Evolutionary conservation across 139 green algal genomes (phyloP), one percentile per base, ranked within the genome.

Genomic region (Haematococcus sp.): DNA sequence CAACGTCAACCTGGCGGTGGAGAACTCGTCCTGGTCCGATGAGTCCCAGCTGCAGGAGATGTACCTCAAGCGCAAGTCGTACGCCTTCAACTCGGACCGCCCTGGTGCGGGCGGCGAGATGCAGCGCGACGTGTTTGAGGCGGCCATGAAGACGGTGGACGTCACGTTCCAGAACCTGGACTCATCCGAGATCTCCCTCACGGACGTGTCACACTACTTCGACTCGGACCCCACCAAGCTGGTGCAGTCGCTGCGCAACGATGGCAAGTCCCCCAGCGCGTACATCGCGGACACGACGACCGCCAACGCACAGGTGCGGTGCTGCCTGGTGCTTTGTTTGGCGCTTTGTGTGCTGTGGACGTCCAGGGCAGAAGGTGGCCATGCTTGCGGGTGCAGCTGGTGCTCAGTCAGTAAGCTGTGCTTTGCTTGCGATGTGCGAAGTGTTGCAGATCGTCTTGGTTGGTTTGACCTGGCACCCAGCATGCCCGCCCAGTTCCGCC

Each of bases 121-220:
- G 73, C 89, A 88, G 49, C 78, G 91, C 40, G 92, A 95, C 11
- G 86, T 95, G 46, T 99, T 99, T 77, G 92, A 98, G 87, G 78
- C 80, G 19, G 89, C 96, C n/a, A 92, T 99, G 81, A 96, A 95
- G 80, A 98, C 90, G 0, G 96, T 98, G 31, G 96, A 99, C 71
- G 88, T 93, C n/a, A 99, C 96, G 16, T 99, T 99, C 94, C 91
- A 96, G 89, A 99, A 99, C 87, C 86, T 99, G 66, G 96, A 99
- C 86, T 97, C 89, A 23, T 93, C 80, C 58, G 96, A 99, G 89
- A 99, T 99, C 82, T 94, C 85, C 1, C 85, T 99, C 7, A 99
- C 96, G 2, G 95, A 98, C 68, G 95, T 98, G 28, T 90, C 76
- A 64, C 95, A 98, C 87, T 98, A 98, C 89, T 98, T 98, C 77